Evolutionary conservation across 768 basidiomycete genomes (phyloP).

Genomic region (Hygrophorus russula): DNA sequence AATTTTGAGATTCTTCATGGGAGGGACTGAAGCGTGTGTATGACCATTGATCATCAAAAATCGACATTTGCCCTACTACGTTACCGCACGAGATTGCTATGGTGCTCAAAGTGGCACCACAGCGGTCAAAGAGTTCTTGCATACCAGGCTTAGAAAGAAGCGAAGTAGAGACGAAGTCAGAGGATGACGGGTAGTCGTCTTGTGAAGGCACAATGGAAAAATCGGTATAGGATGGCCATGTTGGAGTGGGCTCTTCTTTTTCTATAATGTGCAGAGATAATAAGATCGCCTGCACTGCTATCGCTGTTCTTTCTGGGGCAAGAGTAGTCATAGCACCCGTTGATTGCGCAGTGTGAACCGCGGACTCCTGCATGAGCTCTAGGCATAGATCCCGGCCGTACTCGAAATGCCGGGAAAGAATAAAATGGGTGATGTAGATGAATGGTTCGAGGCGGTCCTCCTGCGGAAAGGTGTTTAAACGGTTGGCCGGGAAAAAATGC

Average conservation of each 20-base stretch:
- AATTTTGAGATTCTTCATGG: slow-evolving; percentile 62
- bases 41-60: slow-evolving; percentile 82
- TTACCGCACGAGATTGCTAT: slow-evolving; percentile 53
- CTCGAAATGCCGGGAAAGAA: slow-evolving; percentile 75
- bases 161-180: slow-evolving; percentile 45
- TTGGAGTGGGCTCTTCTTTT: slow-evolving; percentile 53
- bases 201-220: slow-evolving; percentile 43
- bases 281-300: slow-evolving; percentile 69
- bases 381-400: slow-evolving; percentile 75
- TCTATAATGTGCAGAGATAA: slow-evolving; percentile 64
- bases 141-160: slow-evolving; percentile 54
- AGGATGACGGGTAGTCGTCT: slow-evolving; percentile 63
- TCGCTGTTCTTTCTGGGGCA: slow-evolving; percentile 62
- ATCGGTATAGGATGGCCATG: slow-evolving; percentile 71
- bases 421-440: slow-evolving; percentile 69
- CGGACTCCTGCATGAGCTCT: slow-evolving; percentile 67
- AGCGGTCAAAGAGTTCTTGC: slow-evolving; percentile 61
- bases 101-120: slow-evolving; percentile 40
- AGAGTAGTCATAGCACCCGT: slow-evolving; percentile 30
- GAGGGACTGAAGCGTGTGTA: slow-evolving; percentile 44
- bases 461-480: slow-evolving; percentile 43
- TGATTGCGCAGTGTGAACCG: slow-evolving; percentile 30
- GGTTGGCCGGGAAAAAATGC: slow-evolving; percentile 68
- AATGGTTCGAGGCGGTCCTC: slow-evolving; percentile 76
- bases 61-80: slow-evolving; percentile 60